Conservation (phyloP, 352 stramenopile genomes). For the Aphanomyces stellatus region DNA sequence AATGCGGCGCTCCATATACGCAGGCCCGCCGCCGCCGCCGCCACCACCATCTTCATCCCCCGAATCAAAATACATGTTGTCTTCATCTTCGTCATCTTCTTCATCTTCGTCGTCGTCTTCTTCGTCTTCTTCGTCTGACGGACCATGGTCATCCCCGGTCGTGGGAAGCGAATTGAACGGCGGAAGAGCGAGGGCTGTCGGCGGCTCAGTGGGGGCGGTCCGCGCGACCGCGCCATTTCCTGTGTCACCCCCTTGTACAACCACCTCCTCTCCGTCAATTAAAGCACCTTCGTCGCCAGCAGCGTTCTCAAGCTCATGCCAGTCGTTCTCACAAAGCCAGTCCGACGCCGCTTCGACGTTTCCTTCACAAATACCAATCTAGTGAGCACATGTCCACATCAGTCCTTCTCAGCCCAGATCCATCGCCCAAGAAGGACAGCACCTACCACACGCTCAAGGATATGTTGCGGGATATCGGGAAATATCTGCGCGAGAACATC, state of each 20-base stretch:
- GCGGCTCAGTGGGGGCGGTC: no score
- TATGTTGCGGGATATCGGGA: conserved; percentile 26
- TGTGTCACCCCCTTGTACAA: no score
- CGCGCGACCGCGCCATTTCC: no score
- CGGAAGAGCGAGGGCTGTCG: no score
- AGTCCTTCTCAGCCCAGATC: neutral
- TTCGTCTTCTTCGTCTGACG: conserved; percentile 4
- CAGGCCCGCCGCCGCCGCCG: neutral
- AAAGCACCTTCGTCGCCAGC: neutral
- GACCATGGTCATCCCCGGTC: conserved; percentile 26
- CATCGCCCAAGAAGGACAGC: neutral
- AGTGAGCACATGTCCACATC: neutral
- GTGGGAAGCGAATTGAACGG: no score
- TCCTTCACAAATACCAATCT: conserved; percentile 47
- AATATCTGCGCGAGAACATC: conserved; percentile 40
- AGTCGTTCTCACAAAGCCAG: conserved; percentile 55
- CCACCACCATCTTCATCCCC: conserved; percentile 29
- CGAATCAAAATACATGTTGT: conserved; percentile 45
- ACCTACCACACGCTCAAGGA: conserved; percentile 33
- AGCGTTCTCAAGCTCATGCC: conserved; percentile 32
- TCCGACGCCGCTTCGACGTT: conserved; percentile 42
- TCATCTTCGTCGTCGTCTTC: conserved; percentile 27
- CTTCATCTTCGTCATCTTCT: conserved; percentile 28
- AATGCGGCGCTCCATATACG: conserved; percentile 25
- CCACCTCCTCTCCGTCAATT: neutral